A percentile compares a stretch with the other conserved stretches of the same genome.
Evolutionary conservation across 2,329 filamentous ascomycete species (phyloP).

Genomic region (Cercospora sp.): DNA sequence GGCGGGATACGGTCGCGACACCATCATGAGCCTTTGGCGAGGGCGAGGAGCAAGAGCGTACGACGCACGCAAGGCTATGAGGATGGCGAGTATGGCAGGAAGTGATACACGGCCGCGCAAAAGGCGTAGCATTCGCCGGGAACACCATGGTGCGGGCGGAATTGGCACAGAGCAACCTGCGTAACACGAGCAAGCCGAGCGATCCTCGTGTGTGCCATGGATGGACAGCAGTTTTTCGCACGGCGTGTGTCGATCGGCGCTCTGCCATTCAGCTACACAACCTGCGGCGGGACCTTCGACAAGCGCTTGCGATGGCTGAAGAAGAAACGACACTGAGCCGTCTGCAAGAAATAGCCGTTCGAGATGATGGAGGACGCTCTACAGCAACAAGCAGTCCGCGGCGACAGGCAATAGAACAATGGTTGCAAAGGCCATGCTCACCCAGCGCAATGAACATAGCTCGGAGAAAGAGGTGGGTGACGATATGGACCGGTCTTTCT

Average conservation of each 20-base stretch:
- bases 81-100: neutral
- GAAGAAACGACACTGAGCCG: neutral
- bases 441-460: neutral
- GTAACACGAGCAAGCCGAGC: neutral
- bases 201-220: neutral
- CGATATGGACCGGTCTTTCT: neutral
- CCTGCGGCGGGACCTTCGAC: neutral
- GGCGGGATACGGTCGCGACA: neutral
- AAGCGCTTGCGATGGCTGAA: neutral
- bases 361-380: neutral
- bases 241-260: neutral
- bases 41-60: neutral
- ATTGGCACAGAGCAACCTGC: neutral
- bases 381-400: neutral
- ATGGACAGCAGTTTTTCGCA: neutral
- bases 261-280: neutral
- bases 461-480: neutral
- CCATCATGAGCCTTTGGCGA: neutral
- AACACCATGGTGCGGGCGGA: neutral
- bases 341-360: too few species aligned
- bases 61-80: neutral
- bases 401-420: neutral
- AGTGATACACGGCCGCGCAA: neutral
- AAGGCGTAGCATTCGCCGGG: neutral
- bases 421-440: neutral